Conservation (phyloP, 2,329 filamentous ascomycete genomes). For the Cadophora sp. region DNA sequence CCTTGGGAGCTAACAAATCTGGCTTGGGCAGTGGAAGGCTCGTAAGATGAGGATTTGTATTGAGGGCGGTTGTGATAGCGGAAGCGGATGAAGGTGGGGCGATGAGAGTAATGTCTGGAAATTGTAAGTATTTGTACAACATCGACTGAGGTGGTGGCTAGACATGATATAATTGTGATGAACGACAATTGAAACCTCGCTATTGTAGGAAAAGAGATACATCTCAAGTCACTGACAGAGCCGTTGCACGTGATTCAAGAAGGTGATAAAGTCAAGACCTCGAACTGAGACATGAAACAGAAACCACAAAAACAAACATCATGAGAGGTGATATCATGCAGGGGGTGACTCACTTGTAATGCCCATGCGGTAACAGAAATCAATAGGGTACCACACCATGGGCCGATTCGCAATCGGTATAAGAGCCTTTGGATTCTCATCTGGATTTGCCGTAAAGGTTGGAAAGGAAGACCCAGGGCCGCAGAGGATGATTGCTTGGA, state of each 20-base stretch:
- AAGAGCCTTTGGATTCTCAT: slow-evolving; percentile 82
- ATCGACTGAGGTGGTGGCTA: not conserved
- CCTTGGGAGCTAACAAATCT: slow-evolving; percentile 76
- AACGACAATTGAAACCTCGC: slow-evolving; percentile 1
- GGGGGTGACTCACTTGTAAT: slow-evolving; percentile 67
- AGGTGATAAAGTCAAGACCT: slow-evolving; percentile 11
- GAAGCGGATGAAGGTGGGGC: slow-evolving; percentile 69
- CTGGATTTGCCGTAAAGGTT: slow-evolving; percentile 81
- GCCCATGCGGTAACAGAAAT: slow-evolving; percentile 84
- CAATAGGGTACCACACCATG: slow-evolving; percentile 90
- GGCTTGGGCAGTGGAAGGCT: slow-evolving; percentile 75
- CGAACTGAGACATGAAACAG: not conserved
- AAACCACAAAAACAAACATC: not conserved
- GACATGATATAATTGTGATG: slow-evolving; percentile 19
- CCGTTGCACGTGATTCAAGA: slow-evolving; percentile 9
- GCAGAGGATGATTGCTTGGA: slow-evolving; percentile 84
- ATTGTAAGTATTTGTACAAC: slow-evolving; percentile 29
- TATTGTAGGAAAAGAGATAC: not conserved
- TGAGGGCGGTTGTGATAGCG: slow-evolving; percentile 73
- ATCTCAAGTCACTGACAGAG: not conserved
- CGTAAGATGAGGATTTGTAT: slow-evolving; percentile 80
- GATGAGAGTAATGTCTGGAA: slow-evolving; percentile 65
- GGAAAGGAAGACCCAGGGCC: slow-evolving; percentile 83
- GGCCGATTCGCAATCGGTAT: slow-evolving; percentile 83
- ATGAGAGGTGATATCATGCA: slow-evolving; percentile 8